These are phyloP conservation scores for Lachancea quebecensis DNA, from an alignment of 805 yeast genomes.

Conservation along the genomic window DNA sequence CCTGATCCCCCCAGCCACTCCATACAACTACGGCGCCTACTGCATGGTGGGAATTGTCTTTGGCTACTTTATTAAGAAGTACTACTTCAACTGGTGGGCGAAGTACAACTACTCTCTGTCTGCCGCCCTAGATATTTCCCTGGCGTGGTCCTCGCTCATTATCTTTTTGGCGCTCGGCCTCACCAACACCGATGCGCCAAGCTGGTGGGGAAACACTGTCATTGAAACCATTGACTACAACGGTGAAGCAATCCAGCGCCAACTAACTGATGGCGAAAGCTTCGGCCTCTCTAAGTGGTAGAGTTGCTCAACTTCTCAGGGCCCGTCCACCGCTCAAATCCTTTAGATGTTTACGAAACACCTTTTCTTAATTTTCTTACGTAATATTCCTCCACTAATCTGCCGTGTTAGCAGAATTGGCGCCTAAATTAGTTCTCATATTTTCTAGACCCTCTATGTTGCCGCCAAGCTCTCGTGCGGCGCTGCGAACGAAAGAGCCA, in stretches of 20 bases:
- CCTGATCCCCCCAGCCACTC: conserved; percentile 62
- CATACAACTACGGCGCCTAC: conserved; percentile 53
- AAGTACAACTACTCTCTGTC: conserved; percentile 64
- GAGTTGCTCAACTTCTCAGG: not conserved
- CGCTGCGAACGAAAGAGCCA: too few species aligned
- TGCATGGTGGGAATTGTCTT: conserved; percentile 49
- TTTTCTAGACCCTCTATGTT: not conserved
- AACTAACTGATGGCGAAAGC: conserved; percentile 5
- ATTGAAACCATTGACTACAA: conserved; percentile 35
- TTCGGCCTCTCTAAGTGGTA: conserved; percentile 9
- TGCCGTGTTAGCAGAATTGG: too few species aligned
- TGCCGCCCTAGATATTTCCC: conserved; percentile 60
- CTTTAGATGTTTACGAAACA: not conserved
- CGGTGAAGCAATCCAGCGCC: conserved; percentile 8
- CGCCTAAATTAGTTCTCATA: not conserved
- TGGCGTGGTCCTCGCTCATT: conserved; percentile 54
- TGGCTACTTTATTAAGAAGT: conserved; percentile 49
- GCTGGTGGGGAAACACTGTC: conserved; percentile 66
- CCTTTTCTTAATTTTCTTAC: not conserved
- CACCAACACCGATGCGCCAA: conserved; percentile 34
- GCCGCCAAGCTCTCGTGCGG: not conserved
- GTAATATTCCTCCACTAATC: not conserved
- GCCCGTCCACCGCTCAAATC: not conserved
- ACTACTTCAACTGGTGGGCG: conserved; percentile 66
- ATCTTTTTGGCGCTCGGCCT: conserved; percentile 47